Conservation (phyloP, 257 asterid species). For the Nicotiana obtusifolia region DNA sequence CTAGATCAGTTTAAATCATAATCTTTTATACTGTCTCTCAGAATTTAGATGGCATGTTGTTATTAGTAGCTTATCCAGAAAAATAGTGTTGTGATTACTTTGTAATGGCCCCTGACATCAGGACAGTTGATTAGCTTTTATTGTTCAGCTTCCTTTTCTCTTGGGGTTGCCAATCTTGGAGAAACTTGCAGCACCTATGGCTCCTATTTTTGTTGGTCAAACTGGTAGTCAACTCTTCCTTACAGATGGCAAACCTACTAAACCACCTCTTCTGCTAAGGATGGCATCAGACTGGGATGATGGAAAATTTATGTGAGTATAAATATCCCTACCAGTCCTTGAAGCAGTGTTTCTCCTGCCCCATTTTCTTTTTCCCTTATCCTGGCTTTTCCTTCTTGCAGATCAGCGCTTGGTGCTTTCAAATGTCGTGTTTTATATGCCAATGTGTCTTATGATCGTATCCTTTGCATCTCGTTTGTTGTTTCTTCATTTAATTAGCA, state of each 20-base stretch:
- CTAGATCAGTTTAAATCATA: not conserved
- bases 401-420: conserved; percentile 89
- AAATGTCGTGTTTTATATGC: conserved; percentile 75
- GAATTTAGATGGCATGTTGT: not conserved
- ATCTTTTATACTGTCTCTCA: not conserved
- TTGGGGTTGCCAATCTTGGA: conserved; percentile 80
- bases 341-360: conserved; percentile 12
- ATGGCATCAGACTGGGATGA: conserved; percentile 91
- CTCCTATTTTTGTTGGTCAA: conserved; percentile 57
- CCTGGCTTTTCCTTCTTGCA: conserved; percentile 29
- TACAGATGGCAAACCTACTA: conserved; percentile 38
- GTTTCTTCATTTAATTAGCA: conserved; percentile 2
- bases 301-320: conserved; percentile 69
- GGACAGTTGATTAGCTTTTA: conserved; percentile 41
- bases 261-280: conserved; percentile 70
- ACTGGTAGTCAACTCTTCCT: conserved; percentile 77
- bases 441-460: conserved; percentile 81
- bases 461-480: conserved; percentile 25
- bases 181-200: conserved; percentile 53
- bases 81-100: conserved; percentile 3
- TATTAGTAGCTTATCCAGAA: not conserved
- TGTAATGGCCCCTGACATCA: conserved; percentile 42
- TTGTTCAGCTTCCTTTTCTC: conserved; percentile 86
- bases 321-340: conserved; percentile 2
- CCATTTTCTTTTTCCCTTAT: conserved; percentile 8